phyloP scores from a whole-genome alignment of 768 basidiomycete species.

The Omphalotus guepiniiformis region DNA sequence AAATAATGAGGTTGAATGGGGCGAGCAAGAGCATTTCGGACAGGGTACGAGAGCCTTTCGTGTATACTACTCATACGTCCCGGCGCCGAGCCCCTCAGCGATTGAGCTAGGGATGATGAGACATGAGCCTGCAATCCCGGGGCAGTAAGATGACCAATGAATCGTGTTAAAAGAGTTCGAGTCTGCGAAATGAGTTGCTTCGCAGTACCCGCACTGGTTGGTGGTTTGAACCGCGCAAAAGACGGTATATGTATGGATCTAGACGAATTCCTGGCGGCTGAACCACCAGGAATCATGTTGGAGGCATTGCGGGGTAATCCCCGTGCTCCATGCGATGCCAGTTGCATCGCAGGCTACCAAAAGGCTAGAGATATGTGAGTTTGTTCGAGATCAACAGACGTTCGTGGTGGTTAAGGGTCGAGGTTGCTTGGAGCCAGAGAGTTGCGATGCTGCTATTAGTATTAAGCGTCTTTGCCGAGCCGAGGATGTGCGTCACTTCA shows the following conservation, averaged over 20 bases:
- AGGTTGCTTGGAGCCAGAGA: no score
- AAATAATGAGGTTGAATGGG: constrained; percentile 46
- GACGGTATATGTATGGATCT: constrained; percentile 46
- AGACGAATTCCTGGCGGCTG: constrained; percentile 21
- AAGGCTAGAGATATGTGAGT: no score
- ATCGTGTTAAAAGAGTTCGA: constrained; percentile 48
- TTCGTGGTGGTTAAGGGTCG: no score
- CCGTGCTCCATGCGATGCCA: constrained; percentile 44
- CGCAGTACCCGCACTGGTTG: constrained; percentile 28
- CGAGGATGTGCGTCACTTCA: no score
- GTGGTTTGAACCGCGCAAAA: constrained; percentile 28
- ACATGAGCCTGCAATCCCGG: constrained; percentile 42
- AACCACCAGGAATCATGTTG: constrained; percentile 24
- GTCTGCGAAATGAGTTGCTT: constrained; percentile 51
- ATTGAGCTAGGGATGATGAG: constrained; percentile 20
- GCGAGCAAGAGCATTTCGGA: constrained; percentile 45
- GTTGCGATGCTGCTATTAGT: no score
- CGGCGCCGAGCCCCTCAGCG: constrained; percentile 25
- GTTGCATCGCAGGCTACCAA: constrained; percentile 41
- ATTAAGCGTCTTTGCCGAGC: no score
- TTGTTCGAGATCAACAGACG: no score
- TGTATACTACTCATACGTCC: constrained; percentile 42
- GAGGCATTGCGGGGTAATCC: constrained; percentile 35
- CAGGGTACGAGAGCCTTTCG: constrained; percentile 52
- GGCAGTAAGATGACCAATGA: constrained; percentile 54